Conservation (phyloP, 768 basidiomycete genomes). For the Trametes sanguinea region DNA sequence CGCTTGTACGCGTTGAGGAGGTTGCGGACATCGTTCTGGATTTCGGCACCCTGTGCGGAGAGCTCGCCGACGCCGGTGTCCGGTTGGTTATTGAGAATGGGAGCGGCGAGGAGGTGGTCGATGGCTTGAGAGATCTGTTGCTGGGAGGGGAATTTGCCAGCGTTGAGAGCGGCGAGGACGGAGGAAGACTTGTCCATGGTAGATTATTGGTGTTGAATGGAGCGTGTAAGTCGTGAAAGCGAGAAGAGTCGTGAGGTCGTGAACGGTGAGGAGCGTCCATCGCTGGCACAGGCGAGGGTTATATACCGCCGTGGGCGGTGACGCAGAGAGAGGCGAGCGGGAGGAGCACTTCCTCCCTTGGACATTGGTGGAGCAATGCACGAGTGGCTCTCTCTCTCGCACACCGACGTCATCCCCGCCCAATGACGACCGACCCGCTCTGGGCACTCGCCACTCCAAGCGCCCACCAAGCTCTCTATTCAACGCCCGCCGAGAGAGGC, state of each 20-base stretch:
- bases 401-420: no score
- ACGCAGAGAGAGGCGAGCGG: background rate
- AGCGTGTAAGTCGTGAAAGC: no score
- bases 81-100: slow-evolving; percentile 49
- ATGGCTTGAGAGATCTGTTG: slow-evolving; percentile 54
- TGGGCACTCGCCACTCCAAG: no score
- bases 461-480: no score
- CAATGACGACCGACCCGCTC: no score
- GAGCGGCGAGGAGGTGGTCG: slow-evolving; percentile 54
- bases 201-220: no score
- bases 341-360: background rate
- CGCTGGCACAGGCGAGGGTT: background rate
- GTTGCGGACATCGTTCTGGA: slow-evolving; percentile 51
- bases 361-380: no score
- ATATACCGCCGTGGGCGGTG: background rate
- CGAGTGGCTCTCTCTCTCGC: no score
- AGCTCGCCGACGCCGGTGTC: slow-evolving; percentile 43
- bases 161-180: slow-evolving; percentile 65
- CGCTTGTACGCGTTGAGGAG: slow-evolving; percentile 61
- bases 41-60: slow-evolving; percentile 53
- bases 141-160: slow-evolving; percentile 70
- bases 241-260: background rate
- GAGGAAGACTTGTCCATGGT: slow-evolving; percentile 66
- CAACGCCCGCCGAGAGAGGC: no score
- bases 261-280: background rate